Conservation (phyloP, 495 filamentous ascomycete species). For the Penicillium coffeae region DNA sequence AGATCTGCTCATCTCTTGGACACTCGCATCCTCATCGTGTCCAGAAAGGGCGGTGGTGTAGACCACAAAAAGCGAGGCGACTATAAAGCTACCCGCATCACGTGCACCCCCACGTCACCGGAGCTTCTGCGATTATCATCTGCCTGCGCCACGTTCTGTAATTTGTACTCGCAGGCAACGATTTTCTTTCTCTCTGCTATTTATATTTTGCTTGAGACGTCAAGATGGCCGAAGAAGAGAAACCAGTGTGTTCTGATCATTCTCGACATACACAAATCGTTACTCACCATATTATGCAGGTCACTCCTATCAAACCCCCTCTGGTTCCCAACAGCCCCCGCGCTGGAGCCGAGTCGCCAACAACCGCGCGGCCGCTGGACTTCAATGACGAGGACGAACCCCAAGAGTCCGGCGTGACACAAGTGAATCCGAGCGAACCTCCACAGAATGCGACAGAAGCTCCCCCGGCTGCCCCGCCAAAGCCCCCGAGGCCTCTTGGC, state of each 20-base stretch:
- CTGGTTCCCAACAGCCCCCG: conserved; percentile 31
- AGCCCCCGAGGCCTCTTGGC: conserved; percentile 82
- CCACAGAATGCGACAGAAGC: conserved; percentile 33
- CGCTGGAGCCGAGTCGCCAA: conserved; percentile 67
- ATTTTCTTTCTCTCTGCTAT: conserved; percentile 4
- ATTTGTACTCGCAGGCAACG: conserved; percentile 24
- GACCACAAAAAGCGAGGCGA: conserved; percentile 5
- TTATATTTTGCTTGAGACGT: background rate
- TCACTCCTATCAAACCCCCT: conserved; percentile 32
- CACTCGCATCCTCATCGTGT: conserved; percentile 4
- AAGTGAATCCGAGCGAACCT: conserved; percentile 31
- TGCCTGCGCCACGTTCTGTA: conserved; percentile 25
- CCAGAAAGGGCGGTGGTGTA: conserved; percentile 1
- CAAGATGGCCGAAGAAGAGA: conserved; percentile 42
- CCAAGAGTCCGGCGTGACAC: conserved; percentile 55
- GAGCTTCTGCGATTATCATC: conserved; percentile 28
- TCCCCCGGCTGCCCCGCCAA: conserved; percentile 67
- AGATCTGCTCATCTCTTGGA: background rate
- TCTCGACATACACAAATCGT: conserved; percentile 3
- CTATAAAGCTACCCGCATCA: conserved; percentile 28
- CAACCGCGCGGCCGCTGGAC: conserved; percentile 75
- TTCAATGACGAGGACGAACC: conserved; percentile 74
- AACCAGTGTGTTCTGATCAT: conserved; percentile 27
- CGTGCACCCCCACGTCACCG: conserved; percentile 41
- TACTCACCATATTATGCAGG: conserved; percentile 27